A percentile compares a stretch with the other conserved stretches of the same genome.
phyloP scores from a whole-genome alignment of 257 asterid genomes.

The Lavandula angustifolia region DNA sequence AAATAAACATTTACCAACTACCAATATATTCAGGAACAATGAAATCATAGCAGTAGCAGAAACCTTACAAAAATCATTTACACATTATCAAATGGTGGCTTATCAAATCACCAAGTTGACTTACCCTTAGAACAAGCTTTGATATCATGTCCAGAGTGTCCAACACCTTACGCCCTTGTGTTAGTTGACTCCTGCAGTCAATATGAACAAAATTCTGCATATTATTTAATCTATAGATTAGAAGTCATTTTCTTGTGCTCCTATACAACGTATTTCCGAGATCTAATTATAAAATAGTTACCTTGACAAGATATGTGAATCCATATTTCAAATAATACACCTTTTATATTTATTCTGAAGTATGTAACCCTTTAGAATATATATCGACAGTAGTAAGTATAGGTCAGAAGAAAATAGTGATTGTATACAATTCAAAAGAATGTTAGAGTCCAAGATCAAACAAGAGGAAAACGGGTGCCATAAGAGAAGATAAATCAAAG shows the following conservation, averaged over 20 bases:
- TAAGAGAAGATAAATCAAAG: too few relatives aligned
- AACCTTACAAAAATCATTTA: conserved; percentile 13
- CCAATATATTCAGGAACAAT: background rate
- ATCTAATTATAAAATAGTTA: too few relatives aligned
- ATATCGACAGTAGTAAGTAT: too few relatives aligned
- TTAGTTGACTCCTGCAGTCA: conserved; percentile 77
- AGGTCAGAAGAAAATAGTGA: too few relatives aligned
- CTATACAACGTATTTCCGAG: too few relatives aligned
- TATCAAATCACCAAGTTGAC: conserved; percentile 29
- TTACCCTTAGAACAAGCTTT: conserved; percentile 79
- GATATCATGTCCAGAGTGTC: conserved; percentile 80
- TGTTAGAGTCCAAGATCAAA: too few relatives aligned
- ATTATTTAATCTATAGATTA: background rate
- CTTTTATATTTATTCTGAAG: background rate
- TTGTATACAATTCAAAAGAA: too few relatives aligned
- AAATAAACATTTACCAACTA: conserved; percentile 22
- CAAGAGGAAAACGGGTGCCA: too few relatives aligned
- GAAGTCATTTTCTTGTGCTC: too few relatives aligned
- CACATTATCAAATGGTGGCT: conserved; percentile 20
- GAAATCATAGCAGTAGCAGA: conserved; percentile 2
- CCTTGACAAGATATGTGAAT: background rate
- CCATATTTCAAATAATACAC: background rate
- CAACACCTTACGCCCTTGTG: conserved; percentile 95
- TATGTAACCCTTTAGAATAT: too few relatives aligned
- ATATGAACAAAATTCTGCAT: background rate